Conservation (phyloP, 2,329 filamentous ascomycete species). For the Exophiala mesophila region DNA sequence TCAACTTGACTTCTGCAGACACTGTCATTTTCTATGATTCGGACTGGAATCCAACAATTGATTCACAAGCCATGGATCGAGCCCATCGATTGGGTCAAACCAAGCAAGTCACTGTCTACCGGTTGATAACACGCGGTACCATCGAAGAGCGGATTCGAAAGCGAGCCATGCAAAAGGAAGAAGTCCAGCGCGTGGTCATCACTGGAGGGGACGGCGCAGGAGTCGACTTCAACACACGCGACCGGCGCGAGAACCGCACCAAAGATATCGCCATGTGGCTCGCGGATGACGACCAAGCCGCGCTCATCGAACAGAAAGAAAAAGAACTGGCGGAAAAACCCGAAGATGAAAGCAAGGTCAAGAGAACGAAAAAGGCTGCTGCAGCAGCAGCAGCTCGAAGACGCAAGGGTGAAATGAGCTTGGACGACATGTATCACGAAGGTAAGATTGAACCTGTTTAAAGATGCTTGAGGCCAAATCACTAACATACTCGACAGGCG, state of each 20-base stretch:
- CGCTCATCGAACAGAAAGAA: constrained; percentile 87
- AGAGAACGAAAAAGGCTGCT: constrained; percentile 55
- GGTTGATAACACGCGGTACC: constrained; percentile 90
- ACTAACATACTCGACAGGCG: constrained; percentile 54
- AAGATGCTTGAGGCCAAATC: not conserved
- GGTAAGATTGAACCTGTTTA: constrained; percentile 56
- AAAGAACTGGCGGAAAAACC: constrained; percentile 71
- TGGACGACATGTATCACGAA: constrained; percentile 99
- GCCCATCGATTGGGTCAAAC: constrained; percentile 97
- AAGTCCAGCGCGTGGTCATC: constrained; percentile 96
- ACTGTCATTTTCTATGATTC: constrained; percentile 99
- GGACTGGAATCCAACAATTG: constrained; percentile 98
- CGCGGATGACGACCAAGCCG: constrained; percentile 92
- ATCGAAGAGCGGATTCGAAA: constrained; percentile 98
- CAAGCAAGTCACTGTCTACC: constrained; percentile 91
- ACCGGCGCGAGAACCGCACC: constrained; percentile 82
- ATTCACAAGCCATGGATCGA: constrained; percentile 98
- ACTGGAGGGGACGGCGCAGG: constrained; percentile 75
- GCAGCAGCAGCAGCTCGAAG: constrained; percentile 39
- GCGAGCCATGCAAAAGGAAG: constrained; percentile 94
- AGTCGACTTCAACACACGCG: constrained; percentile 93
- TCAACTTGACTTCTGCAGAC: constrained; percentile 93
- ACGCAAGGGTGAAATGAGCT: constrained; percentile 59
- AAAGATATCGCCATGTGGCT: constrained; percentile 99
- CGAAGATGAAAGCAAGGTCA: constrained; percentile 52